Evolutionary conservation across 371 early-diverging fungal genomes (phyloP), one percentile per base, ranked within the genome.

Genomic region (Mortierella polycephala): DNA sequence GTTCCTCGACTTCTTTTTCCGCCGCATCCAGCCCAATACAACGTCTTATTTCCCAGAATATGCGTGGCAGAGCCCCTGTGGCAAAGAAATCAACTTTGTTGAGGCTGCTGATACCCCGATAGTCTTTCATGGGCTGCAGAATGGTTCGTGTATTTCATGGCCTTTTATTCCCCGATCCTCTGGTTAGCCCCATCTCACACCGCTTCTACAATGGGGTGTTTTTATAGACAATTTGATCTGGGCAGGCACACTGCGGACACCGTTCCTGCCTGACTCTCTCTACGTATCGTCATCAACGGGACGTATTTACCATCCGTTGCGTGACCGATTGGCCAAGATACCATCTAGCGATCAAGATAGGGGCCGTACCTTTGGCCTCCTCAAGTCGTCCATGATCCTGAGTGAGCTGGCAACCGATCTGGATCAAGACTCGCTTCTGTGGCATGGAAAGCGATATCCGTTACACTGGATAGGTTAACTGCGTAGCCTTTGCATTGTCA

Each of bases 41-140:
- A 62, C 69, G 0, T 8, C 45, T 2, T 57, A 39, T 5, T 69
- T 60, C 21, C 44, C 59, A 0, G 70, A 79, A 12, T 79, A 69
- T 39, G 1, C 47, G 6, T 73, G 73, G 73, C 60, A 57, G 39
- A 69, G 70, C 20, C 74, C 80, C 12, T 79, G 80, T 57, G 80
- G 70, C 21, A 69, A 67, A 46, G 80, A 79, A 37, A 57, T 79
- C 52, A 79, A 79, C 64, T 79, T 79, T 73, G 63, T 79, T 5
- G 73, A 79, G 53, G 69, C 74, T 13, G 80, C 69, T 7, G 80
- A 79, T 45, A 73, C 74, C 14, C 80, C 80, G 0, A 45, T 79
- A 2, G 74, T 73, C 47, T 79, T 69, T 42, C 80, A 79, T 44
- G 51, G 66, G 0, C 46, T 79, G 18, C 45, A 47, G 14, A 49